Evolutionary conservation across 768 basidiomycete genomes (phyloP).

Genomic region (Serendipita sp.): DNA sequence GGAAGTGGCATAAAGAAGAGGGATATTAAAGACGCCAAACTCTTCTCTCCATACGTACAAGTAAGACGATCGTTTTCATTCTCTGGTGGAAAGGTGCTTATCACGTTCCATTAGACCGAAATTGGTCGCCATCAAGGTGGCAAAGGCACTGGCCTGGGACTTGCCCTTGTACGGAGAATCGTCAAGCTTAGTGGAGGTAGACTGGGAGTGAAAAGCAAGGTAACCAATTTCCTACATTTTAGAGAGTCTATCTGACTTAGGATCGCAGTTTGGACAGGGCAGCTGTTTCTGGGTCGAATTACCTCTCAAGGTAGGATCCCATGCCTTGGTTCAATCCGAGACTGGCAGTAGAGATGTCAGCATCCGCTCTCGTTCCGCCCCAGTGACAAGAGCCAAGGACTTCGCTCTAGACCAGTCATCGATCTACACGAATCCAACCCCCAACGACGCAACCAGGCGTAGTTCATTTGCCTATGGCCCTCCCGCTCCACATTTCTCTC

Average conservation of each 20-base stretch:
- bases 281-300: constrained; percentile 84
- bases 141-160: constrained; percentile 50
- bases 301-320: constrained; percentile 18
- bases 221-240: constrained; percentile 2
- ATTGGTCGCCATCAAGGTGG: constrained; percentile 26
- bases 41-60: constrained; percentile 26
- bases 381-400: not conserved
- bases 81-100: constrained; percentile 36
- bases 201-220: constrained; percentile 27
- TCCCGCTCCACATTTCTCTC: not conserved
- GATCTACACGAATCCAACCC: not conserved
- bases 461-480: not conserved
- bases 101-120: constrained; percentile 15
- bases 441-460: not conserved
- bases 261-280: constrained; percentile 25
- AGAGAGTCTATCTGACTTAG: constrained; percentile 13
- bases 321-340: constrained; percentile 8
- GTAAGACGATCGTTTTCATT: not conserved
- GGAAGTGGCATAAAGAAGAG: constrained; percentile 38
- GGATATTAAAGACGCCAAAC: constrained; percentile 54
- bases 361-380: not conserved
- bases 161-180: constrained; percentile 64
- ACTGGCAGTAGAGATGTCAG: not conserved
- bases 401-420: not conserved
- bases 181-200: constrained; percentile 60